Evolutionary conservation across 495 filamentous ascomycete species (phyloP), one percentile per base, ranked within the genome.

Genomic region (Clohesyomyces aquaticus): DNA sequence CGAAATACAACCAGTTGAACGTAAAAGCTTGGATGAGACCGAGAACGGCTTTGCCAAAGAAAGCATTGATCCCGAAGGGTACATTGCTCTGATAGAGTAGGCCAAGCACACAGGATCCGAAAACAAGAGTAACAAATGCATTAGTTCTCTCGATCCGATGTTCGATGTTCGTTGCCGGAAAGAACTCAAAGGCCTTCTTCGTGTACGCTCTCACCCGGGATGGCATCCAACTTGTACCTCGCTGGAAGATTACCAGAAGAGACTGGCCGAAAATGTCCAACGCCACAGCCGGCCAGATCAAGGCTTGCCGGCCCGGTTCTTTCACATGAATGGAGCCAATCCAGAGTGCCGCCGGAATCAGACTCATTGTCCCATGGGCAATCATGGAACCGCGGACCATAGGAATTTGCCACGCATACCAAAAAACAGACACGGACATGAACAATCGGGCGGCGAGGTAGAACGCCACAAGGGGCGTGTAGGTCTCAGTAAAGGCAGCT

Each of bases 1-100:
- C 83, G 57, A 87, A 87, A 68, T 87, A 87, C 14, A 87, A 73
- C 83, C 83, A 85, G 68, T 86, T 86, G 75, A 85, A 85, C 58
- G 76, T 73, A 65, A 83, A 87, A 1, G 82, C 82, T 65, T 85
- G 83, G 14, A 83, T 72, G 0, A 86, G 68, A 6, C 81, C 83
- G 16, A 86, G 71, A 10, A 81, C 70, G 3, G 82, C 82, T 66
- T 86, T 86, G 14, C 83, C 83, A 45, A 82, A 81, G 72, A 84
- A 84, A n/a, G 82, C 79, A 66, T 85, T 83, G 69, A 83, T 69
- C 6, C 79, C 81, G 60, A 77, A 79, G 9, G 60, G 51, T 2
- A 73, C 76, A 1, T 68, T 58, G 55, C 78, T 84, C 68, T 85
- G 82, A 69, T 82, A 87, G 10, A 87, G 73, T 6, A 85, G 71